Evolutionary conservation across 768 basidiomycete genomes (phyloP), one percentile per base, ranked within the genome.

Genomic region (Strobilomyces echinocephalus): DNA sequence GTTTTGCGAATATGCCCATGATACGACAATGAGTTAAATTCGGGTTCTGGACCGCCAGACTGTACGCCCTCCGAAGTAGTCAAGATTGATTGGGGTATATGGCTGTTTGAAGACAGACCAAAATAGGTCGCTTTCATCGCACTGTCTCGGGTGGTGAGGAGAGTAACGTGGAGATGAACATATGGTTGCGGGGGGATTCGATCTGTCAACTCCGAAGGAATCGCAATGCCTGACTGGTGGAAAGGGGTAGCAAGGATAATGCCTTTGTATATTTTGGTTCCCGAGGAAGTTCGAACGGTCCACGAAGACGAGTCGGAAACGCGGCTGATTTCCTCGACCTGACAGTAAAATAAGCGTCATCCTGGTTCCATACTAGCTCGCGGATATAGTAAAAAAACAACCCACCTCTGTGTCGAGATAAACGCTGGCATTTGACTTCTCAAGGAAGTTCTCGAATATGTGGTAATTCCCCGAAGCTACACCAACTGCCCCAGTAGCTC

Each of bases 191-290:
- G 63, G 2, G 86, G 84, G 31, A 93, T 79, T 44, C 75, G 75
- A 4, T 74, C 68, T 5, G 78, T 64, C 30, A 87, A 66, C 16
- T 78, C 63, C 6, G 67, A 48, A 5, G 84, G 76, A 24, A 88
- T 67, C 6, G 64, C 62, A 57, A 91, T 86, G 14, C 70, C 72
- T 2, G 88, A 78, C 26, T 77, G 81, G 69, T 90, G 84, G 75
- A 84, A 88, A 3, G 95, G 95, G 2, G 91, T 85, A 2, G 94
- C 93, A 50, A 97, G 75, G 63, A 98, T 85, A 52, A 97, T 79
- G 3, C 83, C 83, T 64, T 79, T 81, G 66, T 91, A 94, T 40
- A 76, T 68, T 31, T 67, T 55, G 15, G 75, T 70, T 21, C 82
- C 81, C 18, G 70, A 67, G 14, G 69, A 63, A 48, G 75, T 83